Evolutionary conservation across 495 filamentous ascomycete species (phyloP).

Genomic region (Penicillium daleae): DNA sequence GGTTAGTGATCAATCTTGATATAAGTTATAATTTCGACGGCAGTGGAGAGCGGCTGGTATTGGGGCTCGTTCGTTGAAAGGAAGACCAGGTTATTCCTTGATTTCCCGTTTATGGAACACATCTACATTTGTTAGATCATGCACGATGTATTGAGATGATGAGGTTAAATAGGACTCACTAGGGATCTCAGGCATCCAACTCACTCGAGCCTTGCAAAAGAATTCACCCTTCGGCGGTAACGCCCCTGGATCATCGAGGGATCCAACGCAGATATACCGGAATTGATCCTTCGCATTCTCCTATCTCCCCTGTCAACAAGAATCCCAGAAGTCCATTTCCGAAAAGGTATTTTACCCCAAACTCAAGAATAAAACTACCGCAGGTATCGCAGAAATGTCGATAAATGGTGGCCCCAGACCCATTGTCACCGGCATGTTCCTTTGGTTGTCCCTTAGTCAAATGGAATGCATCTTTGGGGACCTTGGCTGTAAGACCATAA

Average conservation of each 20-base stretch:
- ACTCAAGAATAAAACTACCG: constrained; percentile 66
- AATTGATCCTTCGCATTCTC: constrained; percentile 59
- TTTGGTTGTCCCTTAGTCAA: constrained; percentile 47
- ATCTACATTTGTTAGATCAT: constrained; percentile 34
- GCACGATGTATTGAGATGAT: neutral
- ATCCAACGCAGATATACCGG: constrained; percentile 65
- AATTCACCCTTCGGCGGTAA: constrained; percentile 72
- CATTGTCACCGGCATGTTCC: constrained; percentile 61
- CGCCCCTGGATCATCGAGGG: constrained; percentile 63
- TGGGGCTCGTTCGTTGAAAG: too few relatives aligned
- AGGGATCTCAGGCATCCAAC: constrained; percentile 67
- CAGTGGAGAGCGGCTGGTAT: too few relatives aligned
- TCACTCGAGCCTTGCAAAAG: constrained; percentile 60
- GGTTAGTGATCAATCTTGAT: too few relatives aligned
- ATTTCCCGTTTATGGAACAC: constrained; percentile 65
- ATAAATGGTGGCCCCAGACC: constrained; percentile 54
- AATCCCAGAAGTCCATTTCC: neutral
- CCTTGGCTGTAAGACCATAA: constrained; percentile 67
- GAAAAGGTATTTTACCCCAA: constrained; percentile 49
- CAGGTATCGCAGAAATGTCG: constrained; percentile 68
- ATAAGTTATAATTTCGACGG: too few relatives aligned
- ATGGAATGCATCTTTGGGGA: constrained; percentile 51
- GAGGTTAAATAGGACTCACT: constrained; percentile 40
- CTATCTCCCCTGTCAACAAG: constrained; percentile 30
- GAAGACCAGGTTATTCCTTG: constrained; percentile 58